A percentile compares a stretch with the other conserved stretches of the same genome.
These are phyloP conservation scores for Paraphoma chrysanthemicola DNA, from an alignment of 2,329 filamentous ascomycete genomes.

Conservation along the genomic window DNA sequence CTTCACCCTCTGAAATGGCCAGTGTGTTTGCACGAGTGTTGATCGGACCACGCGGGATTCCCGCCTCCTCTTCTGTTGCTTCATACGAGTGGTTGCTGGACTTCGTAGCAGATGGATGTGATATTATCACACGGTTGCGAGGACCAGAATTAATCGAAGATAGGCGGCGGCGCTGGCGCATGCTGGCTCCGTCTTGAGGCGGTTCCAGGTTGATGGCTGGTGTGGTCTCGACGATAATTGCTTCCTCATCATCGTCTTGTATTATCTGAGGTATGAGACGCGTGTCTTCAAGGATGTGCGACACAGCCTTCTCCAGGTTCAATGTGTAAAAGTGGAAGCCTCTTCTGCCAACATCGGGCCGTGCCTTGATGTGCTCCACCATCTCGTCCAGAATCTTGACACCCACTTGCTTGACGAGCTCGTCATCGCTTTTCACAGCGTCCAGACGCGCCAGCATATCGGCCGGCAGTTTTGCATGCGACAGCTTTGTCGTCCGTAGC, in stretches of 20 bases:
- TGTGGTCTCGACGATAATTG: constrained; percentile 56
- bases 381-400: constrained; percentile 86
- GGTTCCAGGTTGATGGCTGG: constrained; percentile 42
- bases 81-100: constrained; percentile 62
- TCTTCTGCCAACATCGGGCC: constrained; percentile 51
- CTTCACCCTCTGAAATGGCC: constrained; percentile 93
- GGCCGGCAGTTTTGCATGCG: constrained; percentile 81
- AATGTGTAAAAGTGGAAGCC: constrained; percentile 98
- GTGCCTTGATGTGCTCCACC: constrained; percentile 77
- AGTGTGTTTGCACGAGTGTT: constrained; percentile 85
- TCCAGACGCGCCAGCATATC: constrained; percentile 74
- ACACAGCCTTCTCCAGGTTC: constrained; percentile 94
- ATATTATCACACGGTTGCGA: constrained; percentile 85
- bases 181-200: constrained; percentile 33
- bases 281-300: constrained; percentile 87
- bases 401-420: constrained; percentile 79
- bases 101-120: constrained; percentile 64
- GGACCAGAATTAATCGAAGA: constrained; percentile 85
- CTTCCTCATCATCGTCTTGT: constrained; percentile 49
- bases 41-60: constrained; percentile 72
- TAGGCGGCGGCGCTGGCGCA: constrained; percentile 63
- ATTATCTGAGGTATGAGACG: constrained; percentile 73
- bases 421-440: constrained; percentile 77
- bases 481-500: constrained; percentile 90
- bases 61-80: constrained; percentile 77